Conservation (phyloP, 208 protist genomes). For the Crithidia thermophila region DNA sequence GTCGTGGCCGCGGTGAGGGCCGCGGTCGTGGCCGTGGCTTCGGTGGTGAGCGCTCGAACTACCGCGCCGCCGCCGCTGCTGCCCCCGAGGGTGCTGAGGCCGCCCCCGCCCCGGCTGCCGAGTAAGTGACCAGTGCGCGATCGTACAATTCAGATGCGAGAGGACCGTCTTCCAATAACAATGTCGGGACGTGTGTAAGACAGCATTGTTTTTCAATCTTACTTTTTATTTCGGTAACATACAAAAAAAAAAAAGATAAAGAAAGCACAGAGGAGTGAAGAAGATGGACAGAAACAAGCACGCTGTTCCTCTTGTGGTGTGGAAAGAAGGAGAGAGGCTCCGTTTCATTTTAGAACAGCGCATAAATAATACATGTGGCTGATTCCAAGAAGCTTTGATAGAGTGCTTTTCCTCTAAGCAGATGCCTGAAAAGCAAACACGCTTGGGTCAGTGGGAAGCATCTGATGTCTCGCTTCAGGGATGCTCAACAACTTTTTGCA, state of each 20-base stretch:
- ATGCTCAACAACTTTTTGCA: no score
- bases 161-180: slow-evolving; percentile 39
- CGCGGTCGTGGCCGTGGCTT: slow-evolving; percentile 78
- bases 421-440: no score
- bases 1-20: slow-evolving; percentile 58
- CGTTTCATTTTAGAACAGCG: no score
- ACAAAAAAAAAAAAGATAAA: slow-evolving; percentile 12
- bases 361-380: no score
- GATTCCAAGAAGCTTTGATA: no score
- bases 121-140: slow-evolving; percentile 37
- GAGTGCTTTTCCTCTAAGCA: no score
- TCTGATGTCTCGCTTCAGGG: no score
- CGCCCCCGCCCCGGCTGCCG: slow-evolving; percentile 39
- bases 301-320: no score
- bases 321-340: no score
- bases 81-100: slow-evolving; percentile 22
- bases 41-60: slow-evolving; percentile 77
- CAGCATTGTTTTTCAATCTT: slow-evolving; percentile 13
- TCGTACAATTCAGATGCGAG: slow-evolving; percentile 18
- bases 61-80: slow-evolving; percentile 59
- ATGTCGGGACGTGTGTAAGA: slow-evolving; percentile 14
- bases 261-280: neutral
- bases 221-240: slow-evolving; percentile 12
- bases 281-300: no score
- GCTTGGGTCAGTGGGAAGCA: no score